A percentile compares a stretch with the other conserved stretches of the same genome.
Conservation (phyloP, 192 early-diverging fungal species). For the Podila minutissima region DNA sequence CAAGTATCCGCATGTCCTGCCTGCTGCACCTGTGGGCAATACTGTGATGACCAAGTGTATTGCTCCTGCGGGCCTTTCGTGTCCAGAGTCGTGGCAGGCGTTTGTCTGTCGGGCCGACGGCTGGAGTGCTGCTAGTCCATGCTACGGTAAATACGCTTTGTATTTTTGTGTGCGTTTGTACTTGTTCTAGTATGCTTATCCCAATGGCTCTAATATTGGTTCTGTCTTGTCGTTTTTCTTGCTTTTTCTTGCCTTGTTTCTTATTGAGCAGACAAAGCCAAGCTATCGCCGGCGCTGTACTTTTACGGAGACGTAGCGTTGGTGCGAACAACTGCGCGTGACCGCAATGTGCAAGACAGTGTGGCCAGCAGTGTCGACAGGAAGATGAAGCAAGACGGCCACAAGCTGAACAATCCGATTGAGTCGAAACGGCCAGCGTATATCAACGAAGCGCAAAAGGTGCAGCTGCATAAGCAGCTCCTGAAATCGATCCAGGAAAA, state of each 20-base stretch:
- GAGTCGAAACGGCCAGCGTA: slow-evolving; percentile 25
- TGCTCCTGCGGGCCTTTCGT: neutral
- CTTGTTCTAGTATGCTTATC: too few relatives aligned
- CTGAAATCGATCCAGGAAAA: neutral
- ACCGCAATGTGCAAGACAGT: slow-evolving; percentile 11
- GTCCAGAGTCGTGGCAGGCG: slow-evolving; percentile 33
- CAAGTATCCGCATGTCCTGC: slow-evolving; percentile 17
- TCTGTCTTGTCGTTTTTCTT: neutral
- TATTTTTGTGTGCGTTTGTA: neutral
- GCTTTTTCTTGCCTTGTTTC: neutral
- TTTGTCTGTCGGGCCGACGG: slow-evolving; percentile 14
- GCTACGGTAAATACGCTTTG: slow-evolving; percentile 20
- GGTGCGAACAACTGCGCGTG: slow-evolving; percentile 13
- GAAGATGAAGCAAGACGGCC: neutral
- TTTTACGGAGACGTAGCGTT: slow-evolving; percentile 41
- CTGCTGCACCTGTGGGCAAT: slow-evolving; percentile 33
- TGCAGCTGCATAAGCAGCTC: slow-evolving; percentile 8
- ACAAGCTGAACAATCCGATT: slow-evolving; percentile 18
- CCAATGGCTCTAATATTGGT: too few relatives aligned
- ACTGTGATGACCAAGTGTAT: slow-evolving; percentile 18
- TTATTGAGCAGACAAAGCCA: slow-evolving; percentile 10
- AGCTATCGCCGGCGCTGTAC: slow-evolving; percentile 32
- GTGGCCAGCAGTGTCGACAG: neutral
- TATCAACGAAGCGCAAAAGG: slow-evolving; percentile 16
- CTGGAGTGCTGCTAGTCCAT: slow-evolving; percentile 25